These are phyloP conservation scores for Dipteronia dyeriana DNA, from an alignment of 345 rosid species.

Conservation along the genomic window DNA sequence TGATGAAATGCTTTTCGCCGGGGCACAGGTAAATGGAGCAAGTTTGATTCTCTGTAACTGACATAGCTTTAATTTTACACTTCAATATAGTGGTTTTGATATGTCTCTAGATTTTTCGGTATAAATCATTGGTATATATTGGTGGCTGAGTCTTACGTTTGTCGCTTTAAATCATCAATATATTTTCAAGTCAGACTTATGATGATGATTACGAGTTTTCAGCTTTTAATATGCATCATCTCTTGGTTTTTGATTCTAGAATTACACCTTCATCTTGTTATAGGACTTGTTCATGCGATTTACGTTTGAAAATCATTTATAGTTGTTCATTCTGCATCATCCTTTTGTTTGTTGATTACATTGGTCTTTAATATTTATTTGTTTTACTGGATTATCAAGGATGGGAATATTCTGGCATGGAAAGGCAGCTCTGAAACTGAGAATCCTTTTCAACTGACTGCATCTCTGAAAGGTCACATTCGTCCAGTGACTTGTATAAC, in stretches of 20 bases:
- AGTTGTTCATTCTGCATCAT: background rate
- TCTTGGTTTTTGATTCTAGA: background rate
- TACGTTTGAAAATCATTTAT: no score
- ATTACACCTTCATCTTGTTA: background rate
- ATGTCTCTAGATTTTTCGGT: no score
- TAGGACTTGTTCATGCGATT: background rate
- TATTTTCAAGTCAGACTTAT: no score
- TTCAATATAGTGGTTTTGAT: no score
- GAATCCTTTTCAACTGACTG: conserved; percentile 13
- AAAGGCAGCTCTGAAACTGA: background rate
- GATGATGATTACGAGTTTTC: background rate
- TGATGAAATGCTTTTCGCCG: conserved; percentile 55
- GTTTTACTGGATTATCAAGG: conserved; percentile 4
- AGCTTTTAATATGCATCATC: background rate
- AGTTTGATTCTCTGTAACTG: background rate
- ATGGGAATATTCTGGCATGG: conserved; percentile 10
- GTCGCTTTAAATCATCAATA: no score
- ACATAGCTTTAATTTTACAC: no score
- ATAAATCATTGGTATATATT: no score
- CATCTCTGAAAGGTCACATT: conserved; percentile 8
- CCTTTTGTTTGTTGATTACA: background rate
- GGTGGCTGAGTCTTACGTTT: no score
- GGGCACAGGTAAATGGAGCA: conserved; percentile 46
- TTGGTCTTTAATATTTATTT: background rate
- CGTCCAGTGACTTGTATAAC: conserved; percentile 2